Percentiles rank a stretch among this genome's conserved stretches.
Evolutionary conservation across 345 rosid species (phyloP).

Genomic region (Noccaea caerulescens): DNA sequence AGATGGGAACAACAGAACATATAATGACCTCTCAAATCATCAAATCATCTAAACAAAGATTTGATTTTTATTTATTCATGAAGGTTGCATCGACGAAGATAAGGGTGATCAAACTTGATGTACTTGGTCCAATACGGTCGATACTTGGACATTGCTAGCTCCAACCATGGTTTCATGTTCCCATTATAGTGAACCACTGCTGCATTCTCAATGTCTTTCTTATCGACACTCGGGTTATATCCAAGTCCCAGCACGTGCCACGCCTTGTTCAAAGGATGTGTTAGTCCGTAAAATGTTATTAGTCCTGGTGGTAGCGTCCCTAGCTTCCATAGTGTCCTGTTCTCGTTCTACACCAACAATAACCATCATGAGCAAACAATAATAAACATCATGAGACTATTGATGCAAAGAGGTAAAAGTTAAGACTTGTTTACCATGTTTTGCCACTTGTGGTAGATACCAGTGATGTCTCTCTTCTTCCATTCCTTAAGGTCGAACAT

Average conservation of each 20-base stretch:
- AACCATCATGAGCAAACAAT: slow-evolving; percentile 26
- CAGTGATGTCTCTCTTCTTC: slow-evolving; percentile 95
- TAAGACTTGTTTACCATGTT: slow-evolving; percentile 65
- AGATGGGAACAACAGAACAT: slow-evolving; percentile 8
- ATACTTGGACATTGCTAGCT: slow-evolving; percentile 93
- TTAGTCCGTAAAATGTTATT: slow-evolving; percentile 88
- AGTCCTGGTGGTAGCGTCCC: slow-evolving; percentile 99
- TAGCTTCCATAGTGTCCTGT: slow-evolving; percentile 93
- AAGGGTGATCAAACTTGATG: slow-evolving; percentile 89
- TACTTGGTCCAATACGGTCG: slow-evolving; percentile 89
- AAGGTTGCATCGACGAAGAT: slow-evolving; percentile 76
- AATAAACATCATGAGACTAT: not conserved
- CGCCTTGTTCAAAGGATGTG: slow-evolving; percentile 83
- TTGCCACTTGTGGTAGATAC: slow-evolving; percentile 99
- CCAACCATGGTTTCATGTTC: slow-evolving; percentile 99
- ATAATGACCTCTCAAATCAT: slow-evolving; percentile 37
- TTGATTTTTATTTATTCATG: slow-evolving; percentile 46
- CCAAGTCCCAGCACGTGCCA: slow-evolving; percentile 99
- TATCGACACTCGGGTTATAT: slow-evolving; percentile 86
- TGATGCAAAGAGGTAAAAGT: slow-evolving; percentile 13
- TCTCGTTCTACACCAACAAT: slow-evolving; percentile 70
- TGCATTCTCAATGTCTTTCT: slow-evolving; percentile 81
- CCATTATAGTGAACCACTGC: slow-evolving; percentile 97
- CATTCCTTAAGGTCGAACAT: slow-evolving; percentile 88
- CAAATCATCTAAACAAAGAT: slow-evolving; percentile 31